Evolutionary conservation across 202 grass and related monocot species (phyloP).

Genomic region (Eragrostis tef): DNA sequence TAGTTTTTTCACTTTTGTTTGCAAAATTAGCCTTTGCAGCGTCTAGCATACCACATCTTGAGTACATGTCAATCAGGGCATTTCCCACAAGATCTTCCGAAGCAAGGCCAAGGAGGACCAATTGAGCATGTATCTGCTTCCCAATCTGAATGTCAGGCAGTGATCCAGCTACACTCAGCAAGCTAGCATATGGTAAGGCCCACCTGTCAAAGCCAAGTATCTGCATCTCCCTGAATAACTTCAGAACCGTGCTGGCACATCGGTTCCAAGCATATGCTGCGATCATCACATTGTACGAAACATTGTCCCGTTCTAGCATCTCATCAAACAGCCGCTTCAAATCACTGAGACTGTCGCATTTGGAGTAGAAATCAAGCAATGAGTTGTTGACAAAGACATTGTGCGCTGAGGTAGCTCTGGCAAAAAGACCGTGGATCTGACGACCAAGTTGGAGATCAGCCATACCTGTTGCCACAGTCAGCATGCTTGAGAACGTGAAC

Average conservation of each 20-base stretch:
- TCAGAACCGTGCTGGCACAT: slow-evolving; percentile 36
- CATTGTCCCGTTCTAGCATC: slow-evolving; percentile 73
- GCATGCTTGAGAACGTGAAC: slow-evolving; percentile 75
- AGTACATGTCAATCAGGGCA: slow-evolving; percentile 88
- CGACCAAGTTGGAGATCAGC: slow-evolving; percentile 57
- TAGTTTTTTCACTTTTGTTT: slow-evolving; percentile 60
- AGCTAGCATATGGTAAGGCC: slow-evolving; percentile 71
- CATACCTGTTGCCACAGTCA: slow-evolving; percentile 57
- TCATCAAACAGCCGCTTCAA: slow-evolving; percentile 63
- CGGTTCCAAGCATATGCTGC: slow-evolving; percentile 65
- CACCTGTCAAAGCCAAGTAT: slow-evolving; percentile 52
- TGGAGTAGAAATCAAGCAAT: slow-evolving; percentile 88
- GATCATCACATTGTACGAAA: slow-evolving; percentile 86
- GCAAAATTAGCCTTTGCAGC: slow-evolving; percentile 57
- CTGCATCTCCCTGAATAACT: slow-evolving; percentile 71
- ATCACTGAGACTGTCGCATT: slow-evolving; percentile 61
- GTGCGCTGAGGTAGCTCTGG: slow-evolving; percentile 54
- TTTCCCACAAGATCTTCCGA: slow-evolving; percentile 64
- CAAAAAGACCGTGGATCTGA: slow-evolving; percentile 67
- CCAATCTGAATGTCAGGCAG: slow-evolving; percentile 61
- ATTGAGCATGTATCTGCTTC: slow-evolving; percentile 79
- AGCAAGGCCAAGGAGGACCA: slow-evolving; percentile 54
- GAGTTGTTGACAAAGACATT: slow-evolving; percentile 81
- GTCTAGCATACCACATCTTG: slow-evolving; percentile 64
- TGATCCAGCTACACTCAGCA: slow-evolving; percentile 70